Evolutionary conservation across 2,329 filamentous ascomycete genomes (phyloP), one percentile per base, ranked within the genome.

Genomic region (Fusarium piperis): DNA sequence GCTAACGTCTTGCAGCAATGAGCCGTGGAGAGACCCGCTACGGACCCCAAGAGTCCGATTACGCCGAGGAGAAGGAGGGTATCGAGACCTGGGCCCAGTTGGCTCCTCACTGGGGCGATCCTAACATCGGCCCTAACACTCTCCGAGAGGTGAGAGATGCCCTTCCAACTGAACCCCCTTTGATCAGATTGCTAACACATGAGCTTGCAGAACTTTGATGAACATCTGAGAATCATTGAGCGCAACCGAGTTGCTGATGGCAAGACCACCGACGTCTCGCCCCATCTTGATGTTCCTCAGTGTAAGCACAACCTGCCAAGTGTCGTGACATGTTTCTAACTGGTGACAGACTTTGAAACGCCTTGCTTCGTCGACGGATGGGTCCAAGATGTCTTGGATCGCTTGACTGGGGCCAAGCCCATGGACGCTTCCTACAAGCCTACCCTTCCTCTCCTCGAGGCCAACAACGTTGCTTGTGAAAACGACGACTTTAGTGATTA

Each of bases 371-470:
- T 35, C 33, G 6, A 6, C 13, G 33, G 6, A 35, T 44, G 39
- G 39, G 39, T 44, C 3, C 18, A 44, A 3, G 39, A 44, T 8
- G 13, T 9, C 7, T 7, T 9, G 20, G 39, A 44, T 7, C 39
- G 39, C 12, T 3, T 23, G 7, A 9, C 6, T 2, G 13, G 13
- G 7, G 15, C 18, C 1, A 44, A 44, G 20, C 2, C 39, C 12
- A 15, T 15, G 6, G 39, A 44, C 7, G 39, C 39, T 4, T 20
- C 20, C 12, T 15, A 1, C 38, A 6, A 4, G 6, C 18, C 18
- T 12, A 20, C 3, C n/a, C 12, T 13, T n/a, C 73, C 26, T 73
- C 26, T 74, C 33, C 71, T 64, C 10, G 71, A 77, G 46, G 9
- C 23, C 23, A 23, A 38, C 9, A 10, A 18, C 5, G 10, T 16